Base-by-base conservation (phyloP, 345 rosid species). In the Salix udensis region DNA sequence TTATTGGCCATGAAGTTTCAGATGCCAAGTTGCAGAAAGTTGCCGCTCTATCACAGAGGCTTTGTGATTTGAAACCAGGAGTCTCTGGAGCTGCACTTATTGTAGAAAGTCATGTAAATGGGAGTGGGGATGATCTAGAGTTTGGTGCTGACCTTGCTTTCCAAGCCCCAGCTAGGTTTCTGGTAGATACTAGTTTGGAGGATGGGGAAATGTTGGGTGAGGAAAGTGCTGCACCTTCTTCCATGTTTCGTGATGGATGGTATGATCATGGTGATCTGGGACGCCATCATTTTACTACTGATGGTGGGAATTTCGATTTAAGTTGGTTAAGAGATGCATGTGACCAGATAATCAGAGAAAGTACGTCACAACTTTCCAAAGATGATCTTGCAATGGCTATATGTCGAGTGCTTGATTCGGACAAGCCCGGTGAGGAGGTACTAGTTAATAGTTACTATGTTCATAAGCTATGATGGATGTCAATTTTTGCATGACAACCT, bases 371-470 rank as follows among this genome's bases (percentile, higher is more conserved):
- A 67, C 92, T 95, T 74, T 90, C 98, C 67, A 84, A 79, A 72
- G 98, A 95, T 84, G 98, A 95, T 82, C 78, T 95, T 72, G 98
- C 98, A 55, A 91, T 90, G 97, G 95, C 98, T 68, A 84, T 93
- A 72, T 93, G 98, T 77, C 91, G 92, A 71, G 93, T 91, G 69
- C 90, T 95, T 72, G 98, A 91, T 76, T 90, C 97, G 5, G 96
- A 86, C 70, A 95, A 93, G 77, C 94, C 92, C 46, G 96, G 97
- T 58, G 98, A 95, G 79, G 98, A 95, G 97, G 98, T 95, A 89
- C 78, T 83, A 55, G 60, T 74, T 72, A 72, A 61, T 74, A 55
- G 61, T 69, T 71, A 67, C 64, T 70, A 48, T 73, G 58, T 37
- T 67, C 30, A 36, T 2, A 60, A 42, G 74, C 70, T 68, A 40